Evolutionary conservation across 495 filamentous ascomycete genomes (phyloP).

Genomic region (Lentithecium fluviatile): DNA sequence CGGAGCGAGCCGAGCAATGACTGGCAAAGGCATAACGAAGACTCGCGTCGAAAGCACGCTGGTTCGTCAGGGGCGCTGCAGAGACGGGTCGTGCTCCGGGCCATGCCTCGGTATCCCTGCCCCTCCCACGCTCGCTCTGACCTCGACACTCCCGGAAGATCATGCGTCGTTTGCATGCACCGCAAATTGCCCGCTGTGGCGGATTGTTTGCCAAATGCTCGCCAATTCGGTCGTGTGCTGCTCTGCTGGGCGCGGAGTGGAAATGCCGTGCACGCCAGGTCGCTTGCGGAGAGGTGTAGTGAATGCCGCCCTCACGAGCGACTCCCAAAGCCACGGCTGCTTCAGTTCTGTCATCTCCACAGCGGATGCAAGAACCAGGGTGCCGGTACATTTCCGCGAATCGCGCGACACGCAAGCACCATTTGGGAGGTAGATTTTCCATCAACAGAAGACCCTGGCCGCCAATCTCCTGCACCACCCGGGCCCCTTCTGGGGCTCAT

Average conservation of each 20-base stretch:
- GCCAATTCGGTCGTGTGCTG: too few species aligned
- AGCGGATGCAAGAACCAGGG: slow-evolving; percentile 27
- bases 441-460: slow-evolving; percentile 9
- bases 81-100: slow-evolving; percentile 18
- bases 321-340: slow-evolving; percentile 24
- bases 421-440: slow-evolving; percentile 9
- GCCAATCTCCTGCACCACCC: slow-evolving; percentile 5
- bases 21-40: slow-evolving; percentile 10
- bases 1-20: not conserved
- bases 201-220: slow-evolving; percentile 15
- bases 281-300: not conserved
- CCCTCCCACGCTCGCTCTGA: slow-evolving; percentile 21
- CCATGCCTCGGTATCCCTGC: slow-evolving; percentile 24
- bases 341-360: slow-evolving; percentile 32
- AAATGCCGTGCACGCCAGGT: too few species aligned
- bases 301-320: not conserved
- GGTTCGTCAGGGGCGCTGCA: slow-evolving; percentile 23
- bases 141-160: slow-evolving; percentile 36
- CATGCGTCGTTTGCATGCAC: slow-evolving; percentile 33
- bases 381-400: slow-evolving; percentile 29
- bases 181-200: slow-evolving; percentile 26
- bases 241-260: too few species aligned
- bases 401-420: slow-evolving; percentile 21
- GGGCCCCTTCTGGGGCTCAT: too few species aligned
- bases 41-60: slow-evolving; percentile 17